Percentiles rank a stretch among this genome's conserved stretches.
Conservation (phyloP, 192 early-diverging fungal genomes). For the Phycomyces nitens region DNA sequence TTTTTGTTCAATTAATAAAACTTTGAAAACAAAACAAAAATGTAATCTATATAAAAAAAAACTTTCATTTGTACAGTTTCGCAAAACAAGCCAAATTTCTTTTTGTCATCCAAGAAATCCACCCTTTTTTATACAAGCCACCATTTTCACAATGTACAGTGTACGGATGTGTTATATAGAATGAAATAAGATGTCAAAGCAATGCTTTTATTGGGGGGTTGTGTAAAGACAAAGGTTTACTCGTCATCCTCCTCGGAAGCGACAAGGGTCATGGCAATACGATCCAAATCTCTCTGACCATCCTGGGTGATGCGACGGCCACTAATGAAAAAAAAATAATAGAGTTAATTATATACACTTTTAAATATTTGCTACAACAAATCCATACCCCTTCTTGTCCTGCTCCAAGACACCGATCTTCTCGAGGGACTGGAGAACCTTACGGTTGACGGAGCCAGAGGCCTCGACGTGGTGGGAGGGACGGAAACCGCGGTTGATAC, state of each 20-base stretch:
- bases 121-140: too few relatives aligned
- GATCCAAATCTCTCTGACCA: slow-evolving; percentile 98
- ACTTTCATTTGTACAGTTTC: too few relatives aligned
- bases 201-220: background rate
- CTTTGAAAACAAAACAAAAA: too few relatives aligned
- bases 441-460: slow-evolving; percentile 90
- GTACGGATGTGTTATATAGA: too few relatives aligned
- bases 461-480: slow-evolving; percentile 86
- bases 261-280: slow-evolving; percentile 67
- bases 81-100: too few relatives aligned
- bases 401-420: slow-evolving; percentile 97
- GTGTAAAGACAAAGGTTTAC: background rate
- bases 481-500: slow-evolving; percentile 87
- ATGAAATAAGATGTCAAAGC: background rate
- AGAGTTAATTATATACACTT: background rate
- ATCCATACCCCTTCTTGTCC: slow-evolving; percentile 75
- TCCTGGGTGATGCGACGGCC: slow-evolving; percentile 93
- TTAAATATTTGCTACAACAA: background rate
- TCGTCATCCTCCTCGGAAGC: slow-evolving; percentile 24
- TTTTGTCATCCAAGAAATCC: too few relatives aligned
- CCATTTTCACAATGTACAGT: too few relatives aligned
- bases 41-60: too few relatives aligned
- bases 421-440: slow-evolving; percentile 97
- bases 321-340: slow-evolving; percentile 37
- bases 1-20: too few relatives aligned